phyloP scores from a whole-genome alignment of 352 stramenopile genomes.

The Globisporangium radiosum region DNA sequence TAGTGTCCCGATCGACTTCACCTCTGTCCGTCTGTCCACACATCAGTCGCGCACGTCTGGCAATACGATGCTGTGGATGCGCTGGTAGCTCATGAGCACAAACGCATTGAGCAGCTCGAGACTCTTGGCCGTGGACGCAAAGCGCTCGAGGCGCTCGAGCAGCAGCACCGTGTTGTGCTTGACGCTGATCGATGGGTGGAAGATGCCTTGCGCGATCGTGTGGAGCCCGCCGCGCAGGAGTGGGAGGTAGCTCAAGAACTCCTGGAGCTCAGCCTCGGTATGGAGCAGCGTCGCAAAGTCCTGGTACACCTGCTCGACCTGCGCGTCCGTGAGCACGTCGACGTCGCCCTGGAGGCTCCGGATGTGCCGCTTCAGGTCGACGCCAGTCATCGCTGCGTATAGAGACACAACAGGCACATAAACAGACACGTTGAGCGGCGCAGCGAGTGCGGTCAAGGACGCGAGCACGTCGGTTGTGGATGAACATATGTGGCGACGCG shows the following conservation, averaged over 20 bases:
- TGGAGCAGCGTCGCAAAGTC: constrained; percentile 74
- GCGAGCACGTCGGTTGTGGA: neutral
- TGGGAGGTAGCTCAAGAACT: constrained; percentile 81
- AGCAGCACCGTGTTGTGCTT: constrained; percentile 87
- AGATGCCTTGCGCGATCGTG: constrained; percentile 79
- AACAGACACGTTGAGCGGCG: neutral
- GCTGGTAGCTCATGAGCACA: constrained; percentile 78
- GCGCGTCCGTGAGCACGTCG: constrained; percentile 64
- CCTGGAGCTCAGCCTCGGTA: constrained; percentile 69
- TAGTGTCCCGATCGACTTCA: neutral
- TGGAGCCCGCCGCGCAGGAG: constrained; percentile 71
- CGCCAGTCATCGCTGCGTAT: constrained; percentile 71
- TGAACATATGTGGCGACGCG: too few relatives aligned
- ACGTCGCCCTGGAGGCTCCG: constrained; percentile 70
- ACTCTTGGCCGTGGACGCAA: constrained; percentile 61
- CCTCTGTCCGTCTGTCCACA: neutral
- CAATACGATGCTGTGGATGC: constrained; percentile 73
- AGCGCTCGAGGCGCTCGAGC: constrained; percentile 81
- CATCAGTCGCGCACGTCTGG: constrained; percentile 28
- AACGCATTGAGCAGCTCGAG: constrained; percentile 73
- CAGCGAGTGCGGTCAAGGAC: constrained; percentile 33
- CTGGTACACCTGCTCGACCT: constrained; percentile 78
- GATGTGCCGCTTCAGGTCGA: constrained; percentile 80
- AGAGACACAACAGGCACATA: constrained; percentile 15
- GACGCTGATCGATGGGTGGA: constrained; percentile 80